Conservation (phyloP, 2,329 filamentous ascomycete genomes). For the Cercospora janseana region DNA sequence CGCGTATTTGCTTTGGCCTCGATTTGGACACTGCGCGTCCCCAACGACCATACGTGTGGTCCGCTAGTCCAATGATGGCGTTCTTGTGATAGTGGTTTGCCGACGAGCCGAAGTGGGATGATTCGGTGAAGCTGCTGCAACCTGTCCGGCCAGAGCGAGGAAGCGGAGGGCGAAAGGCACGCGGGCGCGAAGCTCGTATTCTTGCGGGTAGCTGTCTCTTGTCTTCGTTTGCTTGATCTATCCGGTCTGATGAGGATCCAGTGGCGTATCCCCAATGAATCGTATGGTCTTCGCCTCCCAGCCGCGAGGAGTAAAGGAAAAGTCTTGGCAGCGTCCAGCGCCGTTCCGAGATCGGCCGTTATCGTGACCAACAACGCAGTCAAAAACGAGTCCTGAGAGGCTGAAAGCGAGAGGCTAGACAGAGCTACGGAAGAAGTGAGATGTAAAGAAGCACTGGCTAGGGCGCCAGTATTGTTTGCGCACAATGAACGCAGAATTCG, state of each 20-base stretch:
- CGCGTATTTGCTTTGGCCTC: too few relatives aligned
- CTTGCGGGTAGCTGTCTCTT: not conserved
- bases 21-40: not conserved
- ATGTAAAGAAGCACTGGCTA: not conserved
- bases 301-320: not conserved
- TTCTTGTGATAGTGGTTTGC: not conserved
- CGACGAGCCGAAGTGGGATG: constrained; percentile 2
- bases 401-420: too few relatives aligned
- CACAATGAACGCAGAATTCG: too few relatives aligned
- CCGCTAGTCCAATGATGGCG: not conserved
- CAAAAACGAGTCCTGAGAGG: too few relatives aligned
- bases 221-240: not conserved
- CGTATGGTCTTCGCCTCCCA: not conserved
- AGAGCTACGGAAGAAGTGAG: not conserved
- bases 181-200: not conserved
- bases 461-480: too few relatives aligned
- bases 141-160: not conserved
- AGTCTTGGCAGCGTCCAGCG: not conserved
- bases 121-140: not conserved
- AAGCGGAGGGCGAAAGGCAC: not conserved
- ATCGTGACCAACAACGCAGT: too few relatives aligned
- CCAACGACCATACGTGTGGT: not conserved
- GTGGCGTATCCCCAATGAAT: too few relatives aligned
- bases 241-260: not conserved
- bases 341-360: not conserved